A percentile compares a stretch with the other conserved stretches of the same genome.
These are phyloP conservation scores for Talaromyces sp. DNA, from an alignment of 2,329 filamentous ascomycete species.

Conservation along the genomic window DNA sequence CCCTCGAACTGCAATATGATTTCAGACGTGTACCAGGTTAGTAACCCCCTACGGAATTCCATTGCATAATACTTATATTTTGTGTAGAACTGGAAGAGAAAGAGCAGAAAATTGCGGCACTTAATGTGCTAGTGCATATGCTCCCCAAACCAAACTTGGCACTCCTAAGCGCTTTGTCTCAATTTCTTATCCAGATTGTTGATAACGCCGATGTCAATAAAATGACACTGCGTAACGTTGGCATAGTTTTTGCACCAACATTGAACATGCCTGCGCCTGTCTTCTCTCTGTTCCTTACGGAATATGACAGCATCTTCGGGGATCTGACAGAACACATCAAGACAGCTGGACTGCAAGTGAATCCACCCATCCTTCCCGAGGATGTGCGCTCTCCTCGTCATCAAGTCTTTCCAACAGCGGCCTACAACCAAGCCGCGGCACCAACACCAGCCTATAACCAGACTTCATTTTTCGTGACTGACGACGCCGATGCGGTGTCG, in stretches of 20 bases:
- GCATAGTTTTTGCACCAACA: constrained; percentile 96
- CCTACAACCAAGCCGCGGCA: constrained; percentile 22
- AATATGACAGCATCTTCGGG: constrained; percentile 82
- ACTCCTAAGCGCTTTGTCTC: constrained; percentile 75
- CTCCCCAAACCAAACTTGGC: constrained; percentile 76
- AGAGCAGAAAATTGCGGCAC: constrained; percentile 67
- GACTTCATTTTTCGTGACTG: constrained; percentile 41
- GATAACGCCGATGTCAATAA: constrained; percentile 88
- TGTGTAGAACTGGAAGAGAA: constrained; percentile 63
- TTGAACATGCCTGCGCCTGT: constrained; percentile 93
- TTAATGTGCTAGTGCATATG: constrained; percentile 72
- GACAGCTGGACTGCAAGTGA: constrained; percentile 39
- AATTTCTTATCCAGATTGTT: constrained; percentile 87
- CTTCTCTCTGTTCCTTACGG: constrained; percentile 88
- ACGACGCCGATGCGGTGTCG: constrained; percentile 19
- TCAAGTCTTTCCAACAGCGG: constrained; percentile 55
- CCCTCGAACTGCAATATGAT: constrained; percentile 80
- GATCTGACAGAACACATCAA: constrained; percentile 48
- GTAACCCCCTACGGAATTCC: constrained; percentile 12
- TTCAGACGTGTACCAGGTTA: constrained; percentile 72
- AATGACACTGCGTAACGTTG: constrained; percentile 96
- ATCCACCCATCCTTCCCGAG: constrained; percentile 43
- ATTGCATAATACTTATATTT: neutral
- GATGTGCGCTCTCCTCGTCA: constrained; percentile 59
- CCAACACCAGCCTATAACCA: constrained; percentile 60